Percentiles rank a stretch among this genome's conserved stretches.
Evolutionary conservation across 106 monocot genomes (phyloP).

Genomic region (Dendrobium officinale): DNA sequence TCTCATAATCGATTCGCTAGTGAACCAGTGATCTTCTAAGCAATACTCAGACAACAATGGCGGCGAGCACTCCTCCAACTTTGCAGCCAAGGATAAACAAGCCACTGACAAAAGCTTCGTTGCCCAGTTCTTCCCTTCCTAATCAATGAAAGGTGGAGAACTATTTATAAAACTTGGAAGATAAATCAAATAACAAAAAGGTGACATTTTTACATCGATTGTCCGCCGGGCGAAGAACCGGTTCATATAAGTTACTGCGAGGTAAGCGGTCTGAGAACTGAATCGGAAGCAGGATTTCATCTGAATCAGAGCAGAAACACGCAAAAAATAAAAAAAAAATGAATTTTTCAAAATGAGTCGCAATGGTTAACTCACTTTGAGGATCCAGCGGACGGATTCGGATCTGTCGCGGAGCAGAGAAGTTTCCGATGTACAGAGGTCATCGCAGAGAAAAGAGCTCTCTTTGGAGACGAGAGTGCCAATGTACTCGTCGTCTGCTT

Average conservation of each 20-base stretch:
- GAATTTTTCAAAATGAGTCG: background rate
- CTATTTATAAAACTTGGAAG: background rate
- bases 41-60: slow-evolving; percentile 44
- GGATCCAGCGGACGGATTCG: slow-evolving; percentile 56
- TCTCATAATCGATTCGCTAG: slow-evolving; percentile 31
- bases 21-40: slow-evolving; percentile 31
- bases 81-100: slow-evolving; percentile 68
- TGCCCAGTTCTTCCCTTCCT: slow-evolving; percentile 52
- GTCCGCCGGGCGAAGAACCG: slow-evolving; percentile 20
- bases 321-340: background rate
- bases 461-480: slow-evolving; percentile 45
- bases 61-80: slow-evolving; percentile 65
- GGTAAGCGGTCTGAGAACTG: slow-evolving; percentile 25
- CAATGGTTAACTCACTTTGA: slow-evolving; percentile 23
- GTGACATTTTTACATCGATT: slow-evolving; percentile 11
- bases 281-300: slow-evolving; percentile 39
- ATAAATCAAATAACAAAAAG: background rate
- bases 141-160: background rate
- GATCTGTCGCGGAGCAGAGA: slow-evolving; percentile 31
- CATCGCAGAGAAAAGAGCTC: background rate
- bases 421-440: background rate
- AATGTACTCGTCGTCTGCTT: slow-evolving; percentile 52
- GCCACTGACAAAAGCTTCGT: slow-evolving; percentile 39
- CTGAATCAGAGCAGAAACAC: slow-evolving; percentile 21
- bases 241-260: slow-evolving; percentile 27